Percentiles rank a stretch among this genome's conserved stretches.
Evolutionary conservation across 768 basidiomycete species (phyloP).

Genomic region (Phlebiopsis flavidoalba): DNA sequence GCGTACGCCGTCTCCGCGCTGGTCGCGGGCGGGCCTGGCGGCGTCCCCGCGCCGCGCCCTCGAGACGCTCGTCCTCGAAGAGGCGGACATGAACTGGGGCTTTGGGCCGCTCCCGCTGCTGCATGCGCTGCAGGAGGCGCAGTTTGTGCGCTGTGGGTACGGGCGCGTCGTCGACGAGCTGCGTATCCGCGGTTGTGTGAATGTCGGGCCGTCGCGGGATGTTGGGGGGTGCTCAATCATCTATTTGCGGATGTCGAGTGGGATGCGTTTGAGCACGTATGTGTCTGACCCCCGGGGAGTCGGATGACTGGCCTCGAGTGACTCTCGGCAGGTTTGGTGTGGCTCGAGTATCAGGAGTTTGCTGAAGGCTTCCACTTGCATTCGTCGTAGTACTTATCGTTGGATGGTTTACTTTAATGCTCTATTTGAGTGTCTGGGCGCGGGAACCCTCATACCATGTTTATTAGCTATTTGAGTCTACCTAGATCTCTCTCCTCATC

Average conservation of each 20-base stretch:
- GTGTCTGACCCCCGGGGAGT: background rate
- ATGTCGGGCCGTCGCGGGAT: constrained; percentile 1
- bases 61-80: constrained; percentile 1
- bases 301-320: background rate
- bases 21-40: background rate
- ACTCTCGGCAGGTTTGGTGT: background rate
- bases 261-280: constrained; percentile 9
- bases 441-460: too few relatives aligned
- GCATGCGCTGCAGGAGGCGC: constrained; percentile 10
- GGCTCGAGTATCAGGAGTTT: constrained; percentile 1
- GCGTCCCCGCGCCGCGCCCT: background rate
- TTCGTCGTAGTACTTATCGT: background rate
- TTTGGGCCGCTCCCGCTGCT: background rate
- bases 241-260: constrained; percentile 10
- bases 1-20: constrained; percentile 1
- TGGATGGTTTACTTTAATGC: background rate
- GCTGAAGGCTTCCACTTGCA: constrained; percentile 2
- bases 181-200: constrained; percentile 3
- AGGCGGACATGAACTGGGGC: constrained; percentile 8
- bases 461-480: background rate
- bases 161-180: background rate
- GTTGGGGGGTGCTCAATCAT: background rate
- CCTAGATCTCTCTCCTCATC: background rate
- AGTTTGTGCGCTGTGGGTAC: constrained; percentile 5
- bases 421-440: too few relatives aligned